A percentile compares a stretch with the other conserved stretches of the same genome.
phyloP scores from a whole-genome alignment of 2,329 filamentous ascomycete genomes.

The Clonostachys byssicola region DNA sequence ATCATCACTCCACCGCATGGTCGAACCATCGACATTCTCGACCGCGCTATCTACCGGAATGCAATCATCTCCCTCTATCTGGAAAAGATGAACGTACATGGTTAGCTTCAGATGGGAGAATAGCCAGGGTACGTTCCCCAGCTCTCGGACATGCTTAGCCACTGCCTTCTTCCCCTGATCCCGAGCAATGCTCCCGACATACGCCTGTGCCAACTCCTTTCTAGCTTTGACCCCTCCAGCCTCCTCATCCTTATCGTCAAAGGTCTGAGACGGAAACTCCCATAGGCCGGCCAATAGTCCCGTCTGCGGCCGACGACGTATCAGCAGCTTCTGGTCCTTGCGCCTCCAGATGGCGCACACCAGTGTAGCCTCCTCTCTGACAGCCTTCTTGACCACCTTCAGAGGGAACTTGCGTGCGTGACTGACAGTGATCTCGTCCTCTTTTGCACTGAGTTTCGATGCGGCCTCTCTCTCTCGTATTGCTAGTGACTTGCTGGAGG shows the following conservation, averaged over 20 bases:
- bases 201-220: slow-evolving; percentile 25
- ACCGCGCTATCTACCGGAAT: slow-evolving; percentile 1
- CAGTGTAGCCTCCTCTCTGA: slow-evolving; percentile 45
- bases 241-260: slow-evolving; percentile 12
- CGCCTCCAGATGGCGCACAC: slow-evolving; percentile 45
- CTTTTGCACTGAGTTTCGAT: not conserved
- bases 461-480: slow-evolving; percentile 14
- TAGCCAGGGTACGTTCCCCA: slow-evolving; percentile 52
- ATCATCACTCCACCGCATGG: slow-evolving; percentile 21
- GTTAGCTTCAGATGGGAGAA: slow-evolving; percentile 53
- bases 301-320: slow-evolving; percentile 46
- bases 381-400: slow-evolving; percentile 45
- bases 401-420: slow-evolving; percentile 48
- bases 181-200: slow-evolving; percentile 11
- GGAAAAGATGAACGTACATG: slow-evolving; percentile 53
- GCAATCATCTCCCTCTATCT: slow-evolving; percentile 30
- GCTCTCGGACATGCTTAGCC: slow-evolving; percentile 26
- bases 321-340: slow-evolving; percentile 35
- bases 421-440: slow-evolving; percentile 23
- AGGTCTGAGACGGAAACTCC: slow-evolving; percentile 41
- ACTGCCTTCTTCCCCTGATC: slow-evolving; percentile 9
- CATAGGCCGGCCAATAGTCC: slow-evolving; percentile 51
- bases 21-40: slow-evolving; percentile 3
- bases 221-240: slow-evolving; percentile 16
- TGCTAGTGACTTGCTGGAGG: slow-evolving; percentile 5